These are phyloP conservation scores for Blastocystis sp. DNA, from an alignment of 352 stramenopile species.

Conservation along the genomic window DNA sequence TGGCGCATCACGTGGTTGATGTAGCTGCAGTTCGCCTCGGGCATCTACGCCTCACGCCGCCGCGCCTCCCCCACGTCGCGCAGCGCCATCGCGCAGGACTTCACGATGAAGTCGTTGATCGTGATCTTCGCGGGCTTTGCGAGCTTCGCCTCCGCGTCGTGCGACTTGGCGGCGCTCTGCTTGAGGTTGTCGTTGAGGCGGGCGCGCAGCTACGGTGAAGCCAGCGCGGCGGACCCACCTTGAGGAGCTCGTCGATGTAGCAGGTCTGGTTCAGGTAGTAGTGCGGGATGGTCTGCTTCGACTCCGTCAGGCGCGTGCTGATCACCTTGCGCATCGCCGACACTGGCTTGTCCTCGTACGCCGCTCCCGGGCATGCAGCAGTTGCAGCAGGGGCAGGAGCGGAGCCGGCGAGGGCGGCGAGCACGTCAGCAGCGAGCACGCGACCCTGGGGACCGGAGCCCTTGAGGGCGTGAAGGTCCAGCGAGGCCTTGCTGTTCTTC, in stretches of 20 bases:
- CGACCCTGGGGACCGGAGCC: slow-evolving; percentile 76
- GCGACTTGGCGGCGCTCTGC: neutral
- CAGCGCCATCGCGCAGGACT: slow-evolving; percentile 89
- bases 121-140: slow-evolving; percentile 84
- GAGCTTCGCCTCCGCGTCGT: slow-evolving; percentile 72
- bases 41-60: slow-evolving; percentile 75
- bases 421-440: slow-evolving; percentile 80
- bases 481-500: neutral
- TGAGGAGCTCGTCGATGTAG: slow-evolving; percentile 84
- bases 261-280: slow-evolving; percentile 92
- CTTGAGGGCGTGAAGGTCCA: slow-evolving; percentile 70
- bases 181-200: slow-evolving; percentile 49
- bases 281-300: slow-evolving; percentile 91
- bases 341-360: slow-evolving; percentile 81
- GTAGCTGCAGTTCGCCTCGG: slow-evolving; percentile 83
- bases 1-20: slow-evolving; percentile 75
- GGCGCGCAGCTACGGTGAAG: neutral
- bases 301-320: slow-evolving; percentile 90
- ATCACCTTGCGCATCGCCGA: slow-evolving; percentile 98
- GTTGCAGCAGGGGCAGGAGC: slow-evolving; percentile 64
- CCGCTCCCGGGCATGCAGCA: slow-evolving; percentile 69
- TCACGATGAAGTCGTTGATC: slow-evolving; percentile 98
- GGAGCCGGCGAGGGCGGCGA: slow-evolving; percentile 65
- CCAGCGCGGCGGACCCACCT: neutral
- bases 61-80: slow-evolving; percentile 75